phyloP scores from a whole-genome alignment of 768 basidiomycete genomes.

The Cyclocybe cylindracea region DNA sequence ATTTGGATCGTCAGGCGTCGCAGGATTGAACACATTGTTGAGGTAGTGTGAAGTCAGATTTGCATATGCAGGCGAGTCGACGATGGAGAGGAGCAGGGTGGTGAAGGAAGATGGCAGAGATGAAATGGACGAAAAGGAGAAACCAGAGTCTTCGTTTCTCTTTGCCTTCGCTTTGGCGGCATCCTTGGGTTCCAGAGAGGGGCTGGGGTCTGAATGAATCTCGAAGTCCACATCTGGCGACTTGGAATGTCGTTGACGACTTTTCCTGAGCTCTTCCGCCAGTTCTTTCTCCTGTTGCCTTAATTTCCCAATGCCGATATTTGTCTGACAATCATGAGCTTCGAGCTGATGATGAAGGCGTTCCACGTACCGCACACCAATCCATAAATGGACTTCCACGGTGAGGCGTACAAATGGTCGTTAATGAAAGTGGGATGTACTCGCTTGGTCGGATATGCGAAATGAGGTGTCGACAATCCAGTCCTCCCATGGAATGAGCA shows the following conservation, averaged over 20 bases:
- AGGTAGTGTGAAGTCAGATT: constrained; percentile 89
- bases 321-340: constrained; percentile 51
- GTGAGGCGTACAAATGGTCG: constrained; percentile 90
- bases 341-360: neutral
- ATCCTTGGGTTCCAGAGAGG: neutral
- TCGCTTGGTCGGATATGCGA: constrained; percentile 79
- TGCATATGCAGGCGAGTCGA: constrained; percentile 96
- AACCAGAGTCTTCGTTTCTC: constrained; percentile 26
- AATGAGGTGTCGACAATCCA: constrained; percentile 93
- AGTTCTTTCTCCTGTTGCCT: constrained; percentile 39
- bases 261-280: constrained; percentile 11
- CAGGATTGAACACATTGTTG: constrained; percentile 78
- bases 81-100: constrained; percentile 79
- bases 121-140: constrained; percentile 49
- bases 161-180: constrained; percentile 26
- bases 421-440: constrained; percentile 86
- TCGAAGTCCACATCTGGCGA: neutral
- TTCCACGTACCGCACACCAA: constrained; percentile 82
- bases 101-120: constrained; percentile 83
- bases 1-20: constrained; percentile 71
- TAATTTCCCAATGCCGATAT: constrained; percentile 86
- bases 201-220: neutral
- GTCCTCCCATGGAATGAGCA: constrained; percentile 97
- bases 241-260: constrained; percentile 3
- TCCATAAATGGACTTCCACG: constrained; percentile 99